Evolutionary conservation across 805 yeast species (phyloP).

Genomic region (Candida tallmaniae): DNA sequence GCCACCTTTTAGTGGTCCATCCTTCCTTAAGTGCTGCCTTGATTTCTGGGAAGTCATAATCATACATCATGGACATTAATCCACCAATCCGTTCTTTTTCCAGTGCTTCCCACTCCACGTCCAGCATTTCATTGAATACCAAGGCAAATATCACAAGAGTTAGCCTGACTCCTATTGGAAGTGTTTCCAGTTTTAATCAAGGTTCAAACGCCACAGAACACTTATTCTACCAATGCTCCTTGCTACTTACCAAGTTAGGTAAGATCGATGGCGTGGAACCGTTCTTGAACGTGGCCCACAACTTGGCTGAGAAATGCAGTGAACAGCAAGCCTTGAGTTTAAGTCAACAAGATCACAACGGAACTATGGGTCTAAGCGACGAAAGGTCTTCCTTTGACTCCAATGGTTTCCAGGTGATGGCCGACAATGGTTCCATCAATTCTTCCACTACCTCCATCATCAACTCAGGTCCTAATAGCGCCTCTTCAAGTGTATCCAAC

Average conservation of each 20-base stretch:
- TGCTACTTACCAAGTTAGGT: constrained; percentile 51
- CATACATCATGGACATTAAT: constrained; percentile 16
- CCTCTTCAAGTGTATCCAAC: constrained; percentile 9
- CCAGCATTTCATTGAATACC: constrained; percentile 27
- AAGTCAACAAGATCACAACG: constrained; percentile 30
- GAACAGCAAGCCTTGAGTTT: constrained; percentile 65
- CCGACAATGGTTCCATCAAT: constrained; percentile 21
- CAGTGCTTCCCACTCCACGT: constrained; percentile 12
- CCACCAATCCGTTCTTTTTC: constrained; percentile 38
- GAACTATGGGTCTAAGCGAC: constrained; percentile 16
- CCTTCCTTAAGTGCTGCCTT: too few species aligned
- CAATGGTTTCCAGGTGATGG: constrained; percentile 31
- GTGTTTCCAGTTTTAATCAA: constrained; percentile 52
- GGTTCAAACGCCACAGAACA: constrained; percentile 63
- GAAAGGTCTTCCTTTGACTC: constrained; percentile 31
- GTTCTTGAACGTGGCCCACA: constrained; percentile 58
- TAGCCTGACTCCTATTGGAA: constrained; percentile 43
- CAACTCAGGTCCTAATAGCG: constrained; percentile 12
- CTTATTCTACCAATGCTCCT: constrained; percentile 60
- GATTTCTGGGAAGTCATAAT: too few species aligned
- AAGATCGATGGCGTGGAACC: constrained; percentile 65
- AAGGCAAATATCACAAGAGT: constrained; percentile 35
- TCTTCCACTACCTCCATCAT: constrained; percentile 7
- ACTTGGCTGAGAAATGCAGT: constrained; percentile 61
- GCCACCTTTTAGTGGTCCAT: too few species aligned